phyloP scores from a whole-genome alignment of 768 basidiomycete species.

The Mycena haematopus region DNA sequence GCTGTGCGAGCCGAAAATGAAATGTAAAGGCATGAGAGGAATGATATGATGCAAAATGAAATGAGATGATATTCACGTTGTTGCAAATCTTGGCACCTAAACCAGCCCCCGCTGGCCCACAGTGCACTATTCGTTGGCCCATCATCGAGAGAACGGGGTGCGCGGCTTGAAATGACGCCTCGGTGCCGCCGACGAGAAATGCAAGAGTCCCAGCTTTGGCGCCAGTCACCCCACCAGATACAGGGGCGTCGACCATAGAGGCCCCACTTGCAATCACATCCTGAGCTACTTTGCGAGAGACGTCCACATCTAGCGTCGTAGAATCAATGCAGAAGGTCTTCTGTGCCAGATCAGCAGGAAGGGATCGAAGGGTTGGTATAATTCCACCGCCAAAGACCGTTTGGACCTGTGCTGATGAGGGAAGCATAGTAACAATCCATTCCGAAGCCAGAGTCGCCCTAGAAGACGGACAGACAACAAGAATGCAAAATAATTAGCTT shows the following conservation, averaged over 20 bases:
- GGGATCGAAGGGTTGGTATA: conserved; percentile 61
- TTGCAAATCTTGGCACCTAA: conserved; percentile 92
- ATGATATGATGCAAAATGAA: conserved; percentile 30
- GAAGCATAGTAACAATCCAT: conserved; percentile 88
- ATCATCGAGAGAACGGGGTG: conserved; percentile 69
- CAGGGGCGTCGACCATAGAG: conserved; percentile 90
- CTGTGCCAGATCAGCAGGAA: conserved; percentile 46
- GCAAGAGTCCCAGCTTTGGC: conserved; percentile 88
- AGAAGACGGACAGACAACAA: conserved; percentile 13
- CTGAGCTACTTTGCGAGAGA: conserved; percentile 69
- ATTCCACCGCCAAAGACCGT: conserved; percentile 77
- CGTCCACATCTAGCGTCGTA: conserved; percentile 85
- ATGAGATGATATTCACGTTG: conserved; percentile 56
- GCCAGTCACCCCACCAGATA: conserved; percentile 90
- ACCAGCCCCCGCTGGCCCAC: conserved; percentile 82
- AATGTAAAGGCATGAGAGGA: conserved; percentile 11
- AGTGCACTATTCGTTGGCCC: conserved; percentile 85
- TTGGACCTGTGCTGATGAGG: conserved; percentile 88
- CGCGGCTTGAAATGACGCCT: conserved; percentile 60
- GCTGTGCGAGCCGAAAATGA: conserved; percentile 39
- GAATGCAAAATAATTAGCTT: conserved; percentile 15
- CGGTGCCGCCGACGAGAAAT: conserved; percentile 88
- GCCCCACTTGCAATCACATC: conserved; percentile 63
- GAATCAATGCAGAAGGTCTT: conserved; percentile 83
- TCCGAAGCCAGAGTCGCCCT: conserved; percentile 71